phyloP scores from a whole-genome alignment of 2,329 filamentous ascomycete genomes.

The Diplocarpon mali region DNA sequence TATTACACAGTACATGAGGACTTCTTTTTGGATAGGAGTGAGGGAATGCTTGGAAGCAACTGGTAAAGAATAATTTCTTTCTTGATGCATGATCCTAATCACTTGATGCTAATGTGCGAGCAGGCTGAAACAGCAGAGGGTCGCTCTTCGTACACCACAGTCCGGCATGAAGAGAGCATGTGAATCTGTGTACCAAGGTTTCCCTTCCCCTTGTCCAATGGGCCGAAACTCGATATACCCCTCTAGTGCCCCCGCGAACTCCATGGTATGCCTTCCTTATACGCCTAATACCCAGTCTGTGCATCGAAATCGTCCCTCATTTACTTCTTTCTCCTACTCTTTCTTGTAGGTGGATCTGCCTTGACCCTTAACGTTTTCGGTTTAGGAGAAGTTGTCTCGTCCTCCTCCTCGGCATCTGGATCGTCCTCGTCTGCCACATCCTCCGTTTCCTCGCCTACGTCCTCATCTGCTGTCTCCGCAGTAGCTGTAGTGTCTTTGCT shows the following conservation, averaged over 20 bases:
- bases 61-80: too few species aligned
- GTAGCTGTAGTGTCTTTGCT: constrained; percentile 24
- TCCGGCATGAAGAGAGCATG: too few species aligned
- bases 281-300: background rate
- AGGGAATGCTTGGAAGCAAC: too few species aligned
- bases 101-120: too few species aligned
- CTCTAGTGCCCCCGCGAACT: background rate
- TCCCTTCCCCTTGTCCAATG: too few species aligned
- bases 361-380: constrained; percentile 19
- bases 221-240: too few species aligned
- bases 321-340: constrained; percentile 24
- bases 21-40: too few species aligned
- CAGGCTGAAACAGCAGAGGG: too few species aligned
- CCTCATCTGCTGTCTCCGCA: constrained; percentile 21
- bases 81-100: too few species aligned
- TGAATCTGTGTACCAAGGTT: too few species aligned
- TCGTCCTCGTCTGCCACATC: constrained; percentile 30
- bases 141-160: too few species aligned
- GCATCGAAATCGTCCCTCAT: background rate
- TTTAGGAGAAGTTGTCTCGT: constrained; percentile 22
- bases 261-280: background rate
- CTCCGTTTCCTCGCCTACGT: constrained; percentile 27
- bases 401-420: constrained; percentile 28
- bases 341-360: constrained; percentile 15
- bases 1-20: too few species aligned